phyloP scores from a whole-genome alignment of 1,284 basidiomycete species.

The Anthracocystis walkeri region DNA sequence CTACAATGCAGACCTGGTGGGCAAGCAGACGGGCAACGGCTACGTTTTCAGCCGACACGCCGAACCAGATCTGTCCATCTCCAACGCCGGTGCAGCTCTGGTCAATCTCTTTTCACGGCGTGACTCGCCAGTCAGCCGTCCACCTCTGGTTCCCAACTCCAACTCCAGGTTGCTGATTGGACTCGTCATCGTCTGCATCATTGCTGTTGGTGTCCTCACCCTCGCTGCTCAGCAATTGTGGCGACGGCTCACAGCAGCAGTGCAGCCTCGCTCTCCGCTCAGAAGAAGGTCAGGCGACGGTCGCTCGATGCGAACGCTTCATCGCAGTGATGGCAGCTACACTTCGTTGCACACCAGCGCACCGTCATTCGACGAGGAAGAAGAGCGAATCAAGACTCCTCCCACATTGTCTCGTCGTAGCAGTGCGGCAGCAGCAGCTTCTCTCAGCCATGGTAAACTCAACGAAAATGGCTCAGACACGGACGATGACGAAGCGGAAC shows the following conservation, averaged over 20 bases:
- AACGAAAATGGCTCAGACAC: conserved; percentile 29
- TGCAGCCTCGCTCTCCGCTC: conserved; percentile 36
- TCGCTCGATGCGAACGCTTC: conserved; percentile 15
- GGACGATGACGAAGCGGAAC: conserved; percentile 31
- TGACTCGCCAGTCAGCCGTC: conserved; percentile 36
- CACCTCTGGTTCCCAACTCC: conserved; percentile 49
- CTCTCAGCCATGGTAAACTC: not conserved
- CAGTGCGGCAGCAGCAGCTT: conserved; percentile 32
- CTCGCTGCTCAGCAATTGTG: conserved; percentile 38
- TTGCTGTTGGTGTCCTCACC: conserved; percentile 42
- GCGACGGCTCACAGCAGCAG: conserved; percentile 9
- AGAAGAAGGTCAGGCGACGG: conserved; percentile 37
- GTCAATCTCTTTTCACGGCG: conserved; percentile 35
- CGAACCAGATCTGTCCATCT: conserved; percentile 23
- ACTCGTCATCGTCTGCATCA: conserved; percentile 47
- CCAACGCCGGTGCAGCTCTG: conserved; percentile 28
- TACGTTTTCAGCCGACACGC: conserved; percentile 37
- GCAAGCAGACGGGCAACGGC: conserved; percentile 46
- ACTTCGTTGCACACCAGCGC: conserved; percentile 12
- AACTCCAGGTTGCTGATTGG: conserved; percentile 44
- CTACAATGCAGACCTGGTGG: conserved; percentile 34
- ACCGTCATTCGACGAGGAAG: conserved; percentile 46
- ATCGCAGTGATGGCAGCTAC: conserved; percentile 33
- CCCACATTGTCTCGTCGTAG: conserved; percentile 41
- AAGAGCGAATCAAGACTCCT: conserved; percentile 46